Evolutionary conservation across 352 stramenopile species (phyloP).

Genomic region (Globisporangium middletonii): DNA sequence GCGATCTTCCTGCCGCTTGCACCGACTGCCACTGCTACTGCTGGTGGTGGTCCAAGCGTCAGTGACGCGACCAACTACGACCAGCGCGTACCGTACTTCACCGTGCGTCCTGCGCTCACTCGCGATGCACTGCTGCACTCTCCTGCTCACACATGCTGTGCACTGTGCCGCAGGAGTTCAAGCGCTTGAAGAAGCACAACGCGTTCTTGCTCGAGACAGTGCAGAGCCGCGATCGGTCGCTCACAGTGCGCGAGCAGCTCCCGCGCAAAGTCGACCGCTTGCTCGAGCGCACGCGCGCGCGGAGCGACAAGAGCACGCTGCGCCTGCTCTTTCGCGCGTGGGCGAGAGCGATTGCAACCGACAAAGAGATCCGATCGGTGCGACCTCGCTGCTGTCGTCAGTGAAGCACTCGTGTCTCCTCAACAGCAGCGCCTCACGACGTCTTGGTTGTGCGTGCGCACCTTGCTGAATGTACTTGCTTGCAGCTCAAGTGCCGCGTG

Average conservation of each 20-base stretch:
- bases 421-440: too few species aligned
- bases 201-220: slow-evolving; percentile 44
- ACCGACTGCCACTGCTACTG: slow-evolving; percentile 2
- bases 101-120: slow-evolving; percentile 15
- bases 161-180: slow-evolving; percentile 40
- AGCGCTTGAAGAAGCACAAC: slow-evolving; percentile 41
- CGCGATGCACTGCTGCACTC: not conserved
- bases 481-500: slow-evolving; percentile 51
- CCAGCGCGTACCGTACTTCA: slow-evolving; percentile 52
- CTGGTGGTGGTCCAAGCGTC: not conserved
- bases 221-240: slow-evolving; percentile 39
- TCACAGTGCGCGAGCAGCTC: slow-evolving; percentile 34
- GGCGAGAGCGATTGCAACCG: slow-evolving; percentile 25
- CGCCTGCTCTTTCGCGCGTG: slow-evolving; percentile 45
- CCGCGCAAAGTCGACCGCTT: slow-evolving; percentile 38
- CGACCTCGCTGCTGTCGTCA: not conserved
- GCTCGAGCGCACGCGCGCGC: slow-evolving; percentile 15
- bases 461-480: not conserved
- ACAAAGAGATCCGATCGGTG: slow-evolving; percentile 42
- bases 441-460: too few species aligned
- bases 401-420: not conserved
- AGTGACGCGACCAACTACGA: slow-evolving; percentile 19
- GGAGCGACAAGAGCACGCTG: slow-evolving; percentile 15
- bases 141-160: not conserved
- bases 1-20: slow-evolving; percentile 46